Evolutionary conservation across 495 filamentous ascomycete species (phyloP), one percentile per base, ranked within the genome.

Genomic region (Tricharina praecox): DNA sequence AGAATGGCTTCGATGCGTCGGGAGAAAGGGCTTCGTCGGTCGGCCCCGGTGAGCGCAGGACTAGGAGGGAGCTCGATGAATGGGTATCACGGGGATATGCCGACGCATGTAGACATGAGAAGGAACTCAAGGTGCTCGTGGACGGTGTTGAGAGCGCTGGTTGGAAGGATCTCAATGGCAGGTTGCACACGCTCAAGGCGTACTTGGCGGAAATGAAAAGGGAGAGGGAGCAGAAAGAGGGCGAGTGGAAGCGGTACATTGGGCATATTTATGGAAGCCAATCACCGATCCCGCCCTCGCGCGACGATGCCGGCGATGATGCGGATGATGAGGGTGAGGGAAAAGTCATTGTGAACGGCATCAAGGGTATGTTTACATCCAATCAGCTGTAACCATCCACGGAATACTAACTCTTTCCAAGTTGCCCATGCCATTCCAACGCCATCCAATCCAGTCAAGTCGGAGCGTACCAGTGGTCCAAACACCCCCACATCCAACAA

Each of bases 51-150:
- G 20, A 18, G 3, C 20, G n/a, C 15, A 40, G 20, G 37, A 40
- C 20, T 33, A 46, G 21, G 54, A 58, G 0, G 46, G 54, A 53
- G 20, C 44, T 58, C 26, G 35, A 39, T 19, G 39, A 47, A 24
- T 58, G 55, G 55, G 50, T 58, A 21, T 36, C 30, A 15, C 23
- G 30, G 13, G 50, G 52, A 36, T 58, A 58, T 41, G 43, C 50
- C 16, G 56, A 39, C 4, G 54, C 53, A 15, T 49, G 50, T 13
- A 36, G 47, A 28, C 58, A 58, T 15, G 55, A 58, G 30, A 39
- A 53, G 20, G 41, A 58, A 21, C 38, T 58, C 15, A 58, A 58
- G 41, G 40, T 37, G 11, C 43, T 58, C 15, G 38, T 58, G 3
- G 50, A 50, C 16, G 50, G 45, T 47, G 28, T 57, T 11, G 48